Base-by-base conservation (phyloP, 2,329 filamentous ascomycete genomes). In the Fusarium devonianum region DNA sequence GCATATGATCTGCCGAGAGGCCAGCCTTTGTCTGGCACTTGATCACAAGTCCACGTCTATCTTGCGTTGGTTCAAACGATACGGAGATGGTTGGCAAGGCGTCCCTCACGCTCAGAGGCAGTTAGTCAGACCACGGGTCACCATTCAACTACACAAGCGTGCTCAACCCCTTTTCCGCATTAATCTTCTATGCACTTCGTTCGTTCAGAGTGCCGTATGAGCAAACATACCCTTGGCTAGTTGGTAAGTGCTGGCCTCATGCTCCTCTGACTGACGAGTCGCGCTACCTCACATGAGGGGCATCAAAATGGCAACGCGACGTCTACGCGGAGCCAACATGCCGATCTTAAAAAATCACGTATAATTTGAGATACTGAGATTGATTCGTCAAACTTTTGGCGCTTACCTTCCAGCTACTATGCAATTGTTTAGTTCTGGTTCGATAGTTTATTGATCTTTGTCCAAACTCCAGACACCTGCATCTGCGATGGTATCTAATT, bases 201-300 rank as follows among this genome's bases (percentile, higher is more conserved):
- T n/a, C n/a, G n/a, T n/a, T n/a, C n/a, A n/a, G n/a, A n/a, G n/a
- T n/a, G n/a, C n/a, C n/a, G n/a, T n/a, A n/a, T n/a, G n/a, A n/a
- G n/a, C n/a, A n/a, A n/a, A n/a, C n/a, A n/a, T n/a, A n/a, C n/a
- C n/a, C n/a, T n/a, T n/a, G n/a, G n/a, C n/a, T n/a, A n/a, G n/a
- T n/a, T n/a, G n/a, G n/a, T n/a, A n/a, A n/a, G 21, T 18, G 22
- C 13, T 16, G 35, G 23, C 35, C 25, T 10, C 16, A 6, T 19
- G 13, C 32, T 48, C 13, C 26, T 22, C 14, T 37, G n/a, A 36
- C 6, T 34, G 23, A 23, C 45, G 21, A 33, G 13, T 47, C 41
- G 41, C 25, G 46, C 55, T 58, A 59, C 55, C 50, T 59, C 56
- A 56, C 42, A 50, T 59, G 56, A 59, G 56, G 56, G 55, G 55